Evolutionary conservation across 805 yeast species (phyloP), one percentile per base, ranked within the genome.

Genomic region (Lipomyces orientalis): DNA sequence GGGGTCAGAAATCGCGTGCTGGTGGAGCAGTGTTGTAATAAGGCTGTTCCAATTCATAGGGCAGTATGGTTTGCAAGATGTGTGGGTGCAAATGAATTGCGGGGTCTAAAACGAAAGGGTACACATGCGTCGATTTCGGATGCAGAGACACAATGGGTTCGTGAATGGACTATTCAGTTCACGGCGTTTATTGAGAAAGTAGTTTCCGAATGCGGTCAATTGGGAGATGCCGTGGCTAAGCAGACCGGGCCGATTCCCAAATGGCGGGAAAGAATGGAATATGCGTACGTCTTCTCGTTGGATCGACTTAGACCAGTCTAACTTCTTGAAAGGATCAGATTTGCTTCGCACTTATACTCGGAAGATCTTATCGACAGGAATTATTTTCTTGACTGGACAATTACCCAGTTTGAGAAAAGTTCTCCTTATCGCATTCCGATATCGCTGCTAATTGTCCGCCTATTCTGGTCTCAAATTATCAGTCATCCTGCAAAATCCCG

Each of bases 1-100:
- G 98, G 98, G 0, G 85, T 93, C 29, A 82, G 93, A 71, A 90
- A 91, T 75, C 86, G 87, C 71, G 83, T 84, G 0, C 80, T 94
- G 22, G 76, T 94, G 2, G 97, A 93, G 70, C 90, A 88, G 68
- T 84, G 96, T 70, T 84, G 89, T 67, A 74, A 80, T 31, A 88
- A 88, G 74, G 79, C 80, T 43, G 88, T 94, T 0, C 97, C 98
- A 0, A 80, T 90, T 1, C 76, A 85, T n/a, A 81, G 98, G 67
- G 97, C 97, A 0, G 78, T 94, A 1, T 94, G 99, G 99, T 84
- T 95, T 67, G 90, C 94, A 2, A 87, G 91, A 70, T 91, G 97
- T 77, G 91, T 93, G 2, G 88, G 93, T 31, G 88, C 90, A 12
- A 90, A 93, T 70, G 97, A 92, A 73, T 81, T 87, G 43, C 77